Conservation (phyloP, 345 rosid species). For the Ceriops decandra region DNA sequence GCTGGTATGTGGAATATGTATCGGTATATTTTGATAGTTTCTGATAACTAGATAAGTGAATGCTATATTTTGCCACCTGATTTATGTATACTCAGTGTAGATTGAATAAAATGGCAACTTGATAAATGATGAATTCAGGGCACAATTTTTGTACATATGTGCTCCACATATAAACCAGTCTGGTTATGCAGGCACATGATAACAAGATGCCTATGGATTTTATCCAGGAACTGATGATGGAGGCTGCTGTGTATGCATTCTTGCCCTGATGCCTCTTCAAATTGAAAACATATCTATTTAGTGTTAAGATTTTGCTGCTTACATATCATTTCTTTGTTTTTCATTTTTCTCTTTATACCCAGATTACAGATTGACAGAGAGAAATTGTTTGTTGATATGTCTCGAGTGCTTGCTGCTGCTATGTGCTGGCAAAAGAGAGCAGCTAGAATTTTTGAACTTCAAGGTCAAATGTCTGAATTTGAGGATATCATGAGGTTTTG, state of each 20-base stretch:
- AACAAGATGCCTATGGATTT: constrained; percentile 51
- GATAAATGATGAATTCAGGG: neutral
- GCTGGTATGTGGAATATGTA: constrained; percentile 1
- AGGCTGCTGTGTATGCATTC: constrained; percentile 56
- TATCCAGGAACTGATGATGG: constrained; percentile 53
- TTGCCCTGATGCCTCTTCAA: constrained; percentile 15
- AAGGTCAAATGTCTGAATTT: constrained; percentile 62
- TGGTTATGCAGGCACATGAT: constrained; percentile 46
- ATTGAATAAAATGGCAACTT: neutral
- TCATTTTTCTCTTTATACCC: constrained; percentile 17
- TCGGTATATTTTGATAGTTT: neutral
- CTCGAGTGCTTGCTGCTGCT: constrained; percentile 53
- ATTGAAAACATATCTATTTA: neutral
- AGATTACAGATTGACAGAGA: constrained; percentile 71
- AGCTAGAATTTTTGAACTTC: constrained; percentile 38
- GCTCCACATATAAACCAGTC: neutral
- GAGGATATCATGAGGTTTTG: constrained; percentile 68
- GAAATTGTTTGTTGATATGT: constrained; percentile 45
- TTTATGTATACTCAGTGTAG: neutral
- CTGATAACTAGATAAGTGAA: neutral
- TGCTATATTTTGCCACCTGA: neutral
- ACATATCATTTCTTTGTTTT: neutral
- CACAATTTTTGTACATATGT: too few species aligned
- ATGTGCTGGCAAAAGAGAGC: constrained; percentile 74
- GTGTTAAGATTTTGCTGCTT: neutral